phyloP scores from a whole-genome alignment of 768 basidiomycete species.

The Panaeolus papilionaceus region DNA sequence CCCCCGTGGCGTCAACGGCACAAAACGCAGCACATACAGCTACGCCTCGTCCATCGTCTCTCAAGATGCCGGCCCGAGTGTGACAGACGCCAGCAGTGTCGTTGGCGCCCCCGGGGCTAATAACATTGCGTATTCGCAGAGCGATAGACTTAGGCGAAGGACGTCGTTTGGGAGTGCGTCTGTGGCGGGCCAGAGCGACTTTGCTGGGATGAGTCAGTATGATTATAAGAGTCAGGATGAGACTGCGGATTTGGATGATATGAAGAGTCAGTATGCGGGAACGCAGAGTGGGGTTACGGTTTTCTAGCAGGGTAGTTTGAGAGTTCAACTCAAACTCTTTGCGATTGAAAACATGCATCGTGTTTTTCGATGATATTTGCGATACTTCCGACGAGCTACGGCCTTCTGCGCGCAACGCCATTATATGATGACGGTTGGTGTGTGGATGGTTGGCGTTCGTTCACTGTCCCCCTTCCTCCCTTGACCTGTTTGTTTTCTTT shows the following conservation, averaged over 20 bases:
- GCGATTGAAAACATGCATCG: slow-evolving; percentile 5
- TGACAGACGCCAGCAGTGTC: slow-evolving; percentile 67
- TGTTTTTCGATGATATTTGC: background rate
- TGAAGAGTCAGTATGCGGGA: slow-evolving; percentile 88
- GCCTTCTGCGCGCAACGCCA: background rate
- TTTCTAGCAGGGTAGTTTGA: slow-evolving; percentile 51
- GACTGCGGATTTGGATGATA: slow-evolving; percentile 78
- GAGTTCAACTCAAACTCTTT: background rate
- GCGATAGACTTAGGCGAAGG: slow-evolving; percentile 82
- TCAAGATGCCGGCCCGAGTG: slow-evolving; percentile 79
- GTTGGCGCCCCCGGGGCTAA: slow-evolving; percentile 57
- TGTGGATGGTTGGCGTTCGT: background rate
- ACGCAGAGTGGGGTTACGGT: slow-evolving; percentile 88
- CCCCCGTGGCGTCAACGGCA: slow-evolving; percentile 65
- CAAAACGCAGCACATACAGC: slow-evolving; percentile 79
- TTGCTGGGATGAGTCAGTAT: slow-evolving; percentile 80
- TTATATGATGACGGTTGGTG: background rate
- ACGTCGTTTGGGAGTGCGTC: slow-evolving; percentile 74
- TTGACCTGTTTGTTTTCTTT: background rate
- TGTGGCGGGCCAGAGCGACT: slow-evolving; percentile 75
- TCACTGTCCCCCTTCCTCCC: background rate
- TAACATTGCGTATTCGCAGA: slow-evolving; percentile 87
- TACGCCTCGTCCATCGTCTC: slow-evolving; percentile 95
- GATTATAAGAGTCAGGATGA: slow-evolving; percentile 93
- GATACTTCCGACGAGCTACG: slow-evolving; percentile 5